These are phyloP conservation scores for Allodekkera sacchari DNA, from an alignment of 805 yeast species.

Conservation along the genomic window DNA sequence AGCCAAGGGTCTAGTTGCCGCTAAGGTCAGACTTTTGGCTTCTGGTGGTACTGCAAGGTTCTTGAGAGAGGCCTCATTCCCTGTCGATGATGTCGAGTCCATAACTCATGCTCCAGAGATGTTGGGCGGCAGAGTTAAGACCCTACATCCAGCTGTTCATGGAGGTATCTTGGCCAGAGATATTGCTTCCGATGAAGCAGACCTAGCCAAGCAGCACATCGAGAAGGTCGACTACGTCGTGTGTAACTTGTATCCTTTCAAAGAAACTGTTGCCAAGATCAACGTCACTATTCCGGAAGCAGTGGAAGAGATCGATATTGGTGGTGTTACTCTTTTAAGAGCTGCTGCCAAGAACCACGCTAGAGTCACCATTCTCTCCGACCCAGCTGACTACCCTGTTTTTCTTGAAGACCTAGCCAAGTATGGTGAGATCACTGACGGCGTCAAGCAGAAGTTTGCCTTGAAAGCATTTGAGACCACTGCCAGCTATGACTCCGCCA, in stretches of 20 bases:
- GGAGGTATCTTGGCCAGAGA: conserved; percentile 96
- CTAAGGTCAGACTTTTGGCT: conserved; percentile 86
- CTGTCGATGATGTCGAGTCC: conserved; percentile 90
- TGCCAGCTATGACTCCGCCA: conserved; percentile 93
- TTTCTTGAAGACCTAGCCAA: conserved; percentile 71
- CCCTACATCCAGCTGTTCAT: conserved; percentile 97
- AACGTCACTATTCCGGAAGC: conserved; percentile 96
- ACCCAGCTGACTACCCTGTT: conserved; percentile 85
- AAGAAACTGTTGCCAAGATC: conserved; percentile 91
- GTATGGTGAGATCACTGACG: conserved; percentile 60
- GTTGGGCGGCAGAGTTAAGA: conserved; percentile 97
- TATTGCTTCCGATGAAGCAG: conserved; percentile 83
- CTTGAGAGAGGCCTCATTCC: conserved; percentile 95
- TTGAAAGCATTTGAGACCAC: conserved; percentile 97
- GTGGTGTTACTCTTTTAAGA: conserved; percentile 93
- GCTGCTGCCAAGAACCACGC: conserved; percentile 99
- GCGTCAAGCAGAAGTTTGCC: conserved; percentile 76
- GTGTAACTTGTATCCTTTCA: conserved; percentile 96
- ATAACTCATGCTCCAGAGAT: conserved; percentile 99
- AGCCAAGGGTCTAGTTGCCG: conserved; percentile 87
- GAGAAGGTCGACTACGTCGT: conserved; percentile 96
- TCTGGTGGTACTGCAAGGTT: conserved; percentile 96
- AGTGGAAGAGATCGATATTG: conserved; percentile 96
- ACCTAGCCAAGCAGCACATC: conserved; percentile 80
- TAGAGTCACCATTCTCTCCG: conserved; percentile 91